These are phyloP conservation scores for Amphibolis antarctica DNA, from an alignment of 106 monocot species.

Conservation along the genomic window DNA sequence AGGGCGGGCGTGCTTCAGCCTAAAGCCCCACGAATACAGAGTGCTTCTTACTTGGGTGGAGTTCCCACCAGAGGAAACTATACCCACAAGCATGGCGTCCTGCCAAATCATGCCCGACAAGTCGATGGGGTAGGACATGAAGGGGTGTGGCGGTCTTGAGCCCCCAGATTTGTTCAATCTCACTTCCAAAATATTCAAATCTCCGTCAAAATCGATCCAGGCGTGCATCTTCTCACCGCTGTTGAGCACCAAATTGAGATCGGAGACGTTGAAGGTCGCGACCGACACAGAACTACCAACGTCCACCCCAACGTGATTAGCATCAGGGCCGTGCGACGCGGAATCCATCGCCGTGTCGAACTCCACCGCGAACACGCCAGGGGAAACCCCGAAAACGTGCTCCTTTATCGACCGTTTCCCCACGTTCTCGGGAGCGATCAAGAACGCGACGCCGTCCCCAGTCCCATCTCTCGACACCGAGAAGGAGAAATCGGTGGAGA, in stretches of 20 bases:
- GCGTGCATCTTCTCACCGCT: constrained; percentile 34
- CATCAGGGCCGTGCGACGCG: constrained; percentile 8
- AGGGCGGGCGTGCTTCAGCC: constrained; percentile 29
- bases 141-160: constrained; percentile 18
- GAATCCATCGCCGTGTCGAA: constrained; percentile 14
- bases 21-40: constrained; percentile 66
- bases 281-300: constrained; percentile 21
- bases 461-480: constrained; percentile 11
- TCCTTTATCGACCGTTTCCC: constrained; percentile 1
- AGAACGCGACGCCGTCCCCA: constrained; percentile 33
- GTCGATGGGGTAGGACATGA: constrained; percentile 44
- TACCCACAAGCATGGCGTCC: constrained; percentile 45
- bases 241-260: constrained; percentile 9
- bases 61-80: constrained; percentile 30
- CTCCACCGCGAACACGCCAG: constrained; percentile 31
- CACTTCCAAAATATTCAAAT: constrained; percentile 32
- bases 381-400: constrained; percentile 5
- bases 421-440: constrained; percentile 24
- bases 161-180: constrained; percentile 27
- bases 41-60: constrained; percentile 18
- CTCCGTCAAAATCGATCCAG: constrained; percentile 70
- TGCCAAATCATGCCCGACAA: constrained; percentile 42
- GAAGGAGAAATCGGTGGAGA: constrained; percentile 70
- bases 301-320: constrained; percentile 21
- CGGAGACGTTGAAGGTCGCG: constrained; percentile 23